These are phyloP conservation scores for Gyromitra esculenta DNA, from an alignment of 2,329 filamentous ascomycete species.

Conservation along the genomic window DNA sequence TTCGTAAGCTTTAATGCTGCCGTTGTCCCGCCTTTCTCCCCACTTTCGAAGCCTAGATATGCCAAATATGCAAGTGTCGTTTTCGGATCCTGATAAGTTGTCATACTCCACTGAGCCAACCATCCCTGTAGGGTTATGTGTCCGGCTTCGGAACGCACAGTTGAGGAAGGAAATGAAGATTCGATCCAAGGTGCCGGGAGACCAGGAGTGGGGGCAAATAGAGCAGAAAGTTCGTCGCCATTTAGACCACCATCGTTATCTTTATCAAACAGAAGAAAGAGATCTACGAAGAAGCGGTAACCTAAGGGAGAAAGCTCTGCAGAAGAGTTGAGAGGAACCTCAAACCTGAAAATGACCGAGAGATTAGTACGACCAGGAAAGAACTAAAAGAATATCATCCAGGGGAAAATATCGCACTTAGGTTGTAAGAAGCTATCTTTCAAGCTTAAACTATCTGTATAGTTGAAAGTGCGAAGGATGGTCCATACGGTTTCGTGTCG, in stretches of 20 bases:
- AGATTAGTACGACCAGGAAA: not conserved
- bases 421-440: constrained; percentile 92
- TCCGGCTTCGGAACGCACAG: constrained; percentile 92
- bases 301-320: constrained; percentile 93
- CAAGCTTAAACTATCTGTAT: constrained; percentile 92
- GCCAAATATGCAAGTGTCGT: constrained; percentile 95
- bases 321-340: constrained; percentile 89
- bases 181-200: constrained; percentile 87
- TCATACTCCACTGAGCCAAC: constrained; percentile 99
- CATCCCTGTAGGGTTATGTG: constrained; percentile 96
- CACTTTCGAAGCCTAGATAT: constrained; percentile 91
- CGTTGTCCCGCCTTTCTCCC: constrained; percentile 78
- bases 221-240: constrained; percentile 79
- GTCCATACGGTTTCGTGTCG: constrained; percentile 99
- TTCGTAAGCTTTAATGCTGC: constrained; percentile 92
- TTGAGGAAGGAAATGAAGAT: constrained; percentile 88
- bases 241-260: constrained; percentile 97
- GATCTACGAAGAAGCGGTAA: constrained; percentile 96
- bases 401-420: constrained; percentile 63
- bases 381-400: not conserved
- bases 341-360: constrained; percentile 66
- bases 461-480: constrained; percentile 91
- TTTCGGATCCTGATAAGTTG: constrained; percentile 93
- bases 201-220: constrained; percentile 94
- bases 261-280: constrained; percentile 94